Conservation (phyloP, 768 basidiomycete species). For the Psilocybe sp. region DNA sequence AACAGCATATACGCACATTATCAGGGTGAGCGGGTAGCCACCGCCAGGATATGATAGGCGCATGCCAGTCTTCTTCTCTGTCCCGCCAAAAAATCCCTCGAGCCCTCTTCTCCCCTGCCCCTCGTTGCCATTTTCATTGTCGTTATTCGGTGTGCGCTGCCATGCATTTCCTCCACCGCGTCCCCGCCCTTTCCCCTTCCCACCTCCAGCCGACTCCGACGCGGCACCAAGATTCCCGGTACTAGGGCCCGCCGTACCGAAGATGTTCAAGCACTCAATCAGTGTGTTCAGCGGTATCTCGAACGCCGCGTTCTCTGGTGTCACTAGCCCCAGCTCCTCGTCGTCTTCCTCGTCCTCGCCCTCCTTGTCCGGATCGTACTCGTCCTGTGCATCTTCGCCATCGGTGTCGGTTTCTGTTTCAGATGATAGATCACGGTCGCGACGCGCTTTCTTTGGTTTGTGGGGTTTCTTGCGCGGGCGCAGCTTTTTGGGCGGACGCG, state of each 20-base stretch:
- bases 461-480: conserved; percentile 5
- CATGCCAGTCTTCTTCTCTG: conserved; percentile 78
- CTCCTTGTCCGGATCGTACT: conserved; percentile 15
- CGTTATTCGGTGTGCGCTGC: conserved; percentile 32
- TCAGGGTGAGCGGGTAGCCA: conserved; percentile 74
- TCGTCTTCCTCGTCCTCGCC: conserved; percentile 14
- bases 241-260: conserved; percentile 70
- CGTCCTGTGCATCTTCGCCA: conserved; percentile 14
- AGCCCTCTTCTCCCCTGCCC: conserved; percentile 23
- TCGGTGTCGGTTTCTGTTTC: conserved; percentile 22
- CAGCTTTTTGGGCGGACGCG: background rate
- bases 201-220: background rate
- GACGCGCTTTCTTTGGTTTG: conserved; percentile 3
- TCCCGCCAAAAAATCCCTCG: conserved; percentile 19
- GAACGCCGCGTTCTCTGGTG: conserved; percentile 48
- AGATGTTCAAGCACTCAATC: conserved; percentile 90
- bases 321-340: conserved; percentile 22
- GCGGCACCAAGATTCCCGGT: conserved; percentile 21
- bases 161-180: conserved; percentile 3
- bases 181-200: conserved; percentile 8
- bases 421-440: conserved; percentile 2
- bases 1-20: conserved; percentile 56
- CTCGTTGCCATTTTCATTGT: conserved; percentile 34
- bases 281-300: conserved; percentile 83
- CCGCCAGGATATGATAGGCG: conserved; percentile 77